Percentiles rank a stretch among this genome's conserved stretches.
These are phyloP conservation scores for Daldinia grandis DNA, from an alignment of 495 filamentous ascomycete species.

Conservation along the genomic window DNA sequence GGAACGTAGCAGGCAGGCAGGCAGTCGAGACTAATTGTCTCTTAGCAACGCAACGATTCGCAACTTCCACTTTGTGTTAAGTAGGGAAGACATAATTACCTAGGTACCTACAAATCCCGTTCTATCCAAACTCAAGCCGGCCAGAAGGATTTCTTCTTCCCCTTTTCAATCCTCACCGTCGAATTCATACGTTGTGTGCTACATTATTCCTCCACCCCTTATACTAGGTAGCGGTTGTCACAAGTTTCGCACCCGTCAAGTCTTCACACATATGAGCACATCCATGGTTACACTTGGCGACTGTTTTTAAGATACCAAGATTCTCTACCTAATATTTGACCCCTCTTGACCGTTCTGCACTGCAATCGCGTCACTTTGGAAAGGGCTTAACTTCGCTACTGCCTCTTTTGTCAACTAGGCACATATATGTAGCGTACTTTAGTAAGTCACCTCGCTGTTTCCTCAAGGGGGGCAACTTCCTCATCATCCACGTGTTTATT, in stretches of 20 bases:
- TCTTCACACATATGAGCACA: not conserved
- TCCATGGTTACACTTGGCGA: not conserved
- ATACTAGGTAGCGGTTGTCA: not conserved
- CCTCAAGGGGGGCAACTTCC: not conserved
- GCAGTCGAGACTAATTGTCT: not conserved
- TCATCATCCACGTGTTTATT: not conserved
- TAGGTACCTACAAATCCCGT: not conserved
- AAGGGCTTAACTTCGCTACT: conserved; percentile 7
- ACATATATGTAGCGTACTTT: not conserved
- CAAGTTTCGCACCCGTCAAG: not conserved
- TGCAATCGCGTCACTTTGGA: conserved; percentile 6
- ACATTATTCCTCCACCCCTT: not conserved
- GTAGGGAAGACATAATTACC: not conserved
- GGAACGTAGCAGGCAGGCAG: not conserved
- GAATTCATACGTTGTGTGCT: not conserved
- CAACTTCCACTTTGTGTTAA: not conserved
- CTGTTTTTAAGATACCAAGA: not conserved
- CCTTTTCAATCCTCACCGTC: not conserved
- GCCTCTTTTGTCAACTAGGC: conserved; percentile 11
- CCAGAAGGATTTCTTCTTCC: not conserved
- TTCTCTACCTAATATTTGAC: not conserved
- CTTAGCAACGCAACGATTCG: not conserved
- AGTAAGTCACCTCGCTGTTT: not conserved
- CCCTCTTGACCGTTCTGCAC: not conserved
- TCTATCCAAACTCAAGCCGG: not conserved